Conservation (phyloP, 1,284 basidiomycete genomes). For the Rhodofomes roseus region DNA sequence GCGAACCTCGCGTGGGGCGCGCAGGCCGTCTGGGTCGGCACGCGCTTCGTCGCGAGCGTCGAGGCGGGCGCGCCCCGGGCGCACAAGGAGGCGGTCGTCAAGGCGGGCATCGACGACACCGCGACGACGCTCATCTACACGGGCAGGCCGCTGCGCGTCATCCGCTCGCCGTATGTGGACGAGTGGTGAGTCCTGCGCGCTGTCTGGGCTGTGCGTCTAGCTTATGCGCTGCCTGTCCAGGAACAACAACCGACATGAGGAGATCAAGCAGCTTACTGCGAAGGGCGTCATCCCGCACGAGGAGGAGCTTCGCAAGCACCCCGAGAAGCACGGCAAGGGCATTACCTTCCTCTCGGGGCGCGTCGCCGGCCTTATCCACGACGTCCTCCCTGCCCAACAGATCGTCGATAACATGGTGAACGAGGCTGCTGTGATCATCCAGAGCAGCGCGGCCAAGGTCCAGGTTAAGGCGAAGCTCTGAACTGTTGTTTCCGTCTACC, state of each 20-base stretch:
- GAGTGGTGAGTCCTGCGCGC: conserved; percentile 27
- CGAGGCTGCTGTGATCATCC: conserved; percentile 53
- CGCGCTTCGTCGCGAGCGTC: conserved; percentile 78
- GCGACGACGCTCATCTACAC: conserved; percentile 82
- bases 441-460: conserved; percentile 35
- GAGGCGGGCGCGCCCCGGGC: conserved; percentile 81
- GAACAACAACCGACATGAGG: conserved; percentile 63
- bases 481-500: not conserved
- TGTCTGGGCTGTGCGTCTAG: not conserved
- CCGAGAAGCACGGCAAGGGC: conserved; percentile 61
- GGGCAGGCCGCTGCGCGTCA: conserved; percentile 83
- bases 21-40: conserved; percentile 69
- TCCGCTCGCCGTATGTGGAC: conserved; percentile 77
- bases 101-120: conserved; percentile 68
- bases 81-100: conserved; percentile 76
- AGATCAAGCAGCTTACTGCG: conserved; percentile 74
- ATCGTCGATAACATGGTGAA: conserved; percentile 82
- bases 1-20: conserved; percentile 85
- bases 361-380: conserved; percentile 71
- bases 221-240: conserved; percentile 26
- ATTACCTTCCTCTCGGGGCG: conserved; percentile 76
- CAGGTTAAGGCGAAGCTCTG: conserved; percentile 40
- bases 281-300: conserved; percentile 76
- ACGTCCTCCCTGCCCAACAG: conserved; percentile 72
- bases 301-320: conserved; percentile 69